phyloP scores from a whole-genome alignment of 2,329 filamentous ascomycete genomes.

The Scedosporium aurantiacum region DNA sequence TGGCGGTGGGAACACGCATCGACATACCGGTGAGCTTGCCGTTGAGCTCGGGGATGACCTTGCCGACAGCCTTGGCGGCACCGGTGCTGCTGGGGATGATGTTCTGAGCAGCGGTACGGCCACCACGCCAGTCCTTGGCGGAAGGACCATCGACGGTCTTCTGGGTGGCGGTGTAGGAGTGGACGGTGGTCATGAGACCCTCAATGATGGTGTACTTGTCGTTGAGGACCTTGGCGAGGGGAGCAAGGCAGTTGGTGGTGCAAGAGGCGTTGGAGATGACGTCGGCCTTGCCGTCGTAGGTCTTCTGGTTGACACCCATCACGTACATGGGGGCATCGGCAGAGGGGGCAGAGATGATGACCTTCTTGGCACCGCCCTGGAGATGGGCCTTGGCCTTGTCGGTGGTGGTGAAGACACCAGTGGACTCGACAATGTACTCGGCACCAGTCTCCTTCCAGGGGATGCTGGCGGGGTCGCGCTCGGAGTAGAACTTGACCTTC shows the following conservation, averaged over 20 bases:
- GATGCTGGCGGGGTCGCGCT: slow-evolving; percentile 57
- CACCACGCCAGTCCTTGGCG: slow-evolving; percentile 98
- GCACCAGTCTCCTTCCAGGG: slow-evolving; percentile 82
- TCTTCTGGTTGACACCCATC: slow-evolving; percentile 96
- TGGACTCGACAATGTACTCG: slow-evolving; percentile 58
- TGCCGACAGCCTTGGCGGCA: slow-evolving; percentile 99
- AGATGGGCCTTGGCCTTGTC: slow-evolving; percentile 93
- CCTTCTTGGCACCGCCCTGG: slow-evolving; percentile 96
- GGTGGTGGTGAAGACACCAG: slow-evolving; percentile 80
- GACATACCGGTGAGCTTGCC: slow-evolving; percentile 99
- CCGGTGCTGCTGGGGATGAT: slow-evolving; percentile 99
- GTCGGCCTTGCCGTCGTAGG: slow-evolving; percentile 79
- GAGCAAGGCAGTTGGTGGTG: slow-evolving; percentile 99
- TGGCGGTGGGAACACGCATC: slow-evolving; percentile 96
- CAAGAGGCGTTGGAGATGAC: slow-evolving; percentile 99
- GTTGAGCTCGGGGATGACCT: slow-evolving; percentile 96
- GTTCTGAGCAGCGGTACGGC: slow-evolving; percentile 97
- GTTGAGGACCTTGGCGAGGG: slow-evolving; percentile 97
- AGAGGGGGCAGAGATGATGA: slow-evolving; percentile 83
- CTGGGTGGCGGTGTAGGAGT: slow-evolving; percentile 99
- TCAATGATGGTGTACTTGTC: slow-evolving; percentile 97
- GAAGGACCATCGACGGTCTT: slow-evolving; percentile 99
- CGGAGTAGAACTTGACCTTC: slow-evolving; percentile 35
- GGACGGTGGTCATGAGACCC: slow-evolving; percentile 99
- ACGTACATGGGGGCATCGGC: slow-evolving; percentile 99